Evolutionary conservation across 2,329 filamentous ascomycete species (phyloP).

Genomic region (Daldinia sp.): DNA sequence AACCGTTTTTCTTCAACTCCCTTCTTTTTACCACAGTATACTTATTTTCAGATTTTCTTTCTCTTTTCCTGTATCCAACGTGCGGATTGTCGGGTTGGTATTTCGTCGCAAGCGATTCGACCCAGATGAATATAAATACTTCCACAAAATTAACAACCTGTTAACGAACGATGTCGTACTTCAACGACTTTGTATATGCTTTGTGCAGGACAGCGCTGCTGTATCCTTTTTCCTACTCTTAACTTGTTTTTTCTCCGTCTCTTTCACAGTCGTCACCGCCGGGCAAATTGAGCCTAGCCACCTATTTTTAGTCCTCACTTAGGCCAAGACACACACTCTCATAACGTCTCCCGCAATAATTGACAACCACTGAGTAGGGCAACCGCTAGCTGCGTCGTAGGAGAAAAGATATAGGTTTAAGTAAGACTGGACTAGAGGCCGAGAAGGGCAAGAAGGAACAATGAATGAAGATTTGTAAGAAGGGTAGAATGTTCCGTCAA

Average conservation of each 20-base stretch:
- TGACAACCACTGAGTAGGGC: slow-evolving; percentile 9
- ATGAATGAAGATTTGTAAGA: slow-evolving; percentile 38
- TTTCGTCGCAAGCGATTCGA: slow-evolving; percentile 30
- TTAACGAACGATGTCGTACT: slow-evolving; percentile 46
- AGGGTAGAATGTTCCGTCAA: slow-evolving; percentile 42
- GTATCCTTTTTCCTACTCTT: slow-evolving; percentile 58
- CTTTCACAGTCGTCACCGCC: slow-evolving; percentile 34
- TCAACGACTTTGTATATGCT: slow-evolving; percentile 41
- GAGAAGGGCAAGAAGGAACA: slow-evolving; percentile 28
- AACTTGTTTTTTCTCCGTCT: slow-evolving; percentile 44
- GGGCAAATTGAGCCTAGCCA: slow-evolving; percentile 26
- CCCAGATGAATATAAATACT: slow-evolving; percentile 36
- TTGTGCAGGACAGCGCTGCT: slow-evolving; percentile 64
- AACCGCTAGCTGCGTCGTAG: slow-evolving; percentile 20
- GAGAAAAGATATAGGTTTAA: slow-evolving; percentile 6
- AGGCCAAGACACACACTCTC: slow-evolving; percentile 30
- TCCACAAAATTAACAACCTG: slow-evolving; percentile 34
- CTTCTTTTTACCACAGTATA: slow-evolving; percentile 31
- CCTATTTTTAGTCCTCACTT: slow-evolving; percentile 28
- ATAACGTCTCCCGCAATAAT: slow-evolving; percentile 23
- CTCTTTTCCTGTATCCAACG: slow-evolving; percentile 8
- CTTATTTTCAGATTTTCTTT: background rate
- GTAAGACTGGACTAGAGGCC: slow-evolving; percentile 15
- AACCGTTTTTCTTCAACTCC: slow-evolving; percentile 16
- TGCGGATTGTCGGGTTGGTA: slow-evolving; percentile 8